Base-by-base conservation (phyloP, 441 rosid genomes). In the Corymbia citriodora region DNA sequence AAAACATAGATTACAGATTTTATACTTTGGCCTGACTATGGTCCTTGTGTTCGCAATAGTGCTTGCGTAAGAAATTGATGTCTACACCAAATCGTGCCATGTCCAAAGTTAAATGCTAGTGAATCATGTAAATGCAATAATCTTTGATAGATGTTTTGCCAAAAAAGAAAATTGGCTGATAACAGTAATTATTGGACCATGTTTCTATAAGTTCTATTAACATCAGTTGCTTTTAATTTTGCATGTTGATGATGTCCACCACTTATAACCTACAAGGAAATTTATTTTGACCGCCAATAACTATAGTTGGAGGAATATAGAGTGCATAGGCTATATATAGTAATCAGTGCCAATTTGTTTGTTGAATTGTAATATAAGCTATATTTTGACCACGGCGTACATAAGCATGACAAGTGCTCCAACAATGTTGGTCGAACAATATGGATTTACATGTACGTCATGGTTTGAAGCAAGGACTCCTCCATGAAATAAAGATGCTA, bases 391-490 rank as follows among this genome's bases (percentile, higher is more conserved):
- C 45, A 40, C 45, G 1, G 45, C 45, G 45, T 40, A 40, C 45
- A 40, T 1, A 40, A 40, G 6, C 45, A 40, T 40, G 45, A 40
- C 45, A 40, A 5, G 45, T 40, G 45, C 45, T 40, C 45, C 45
- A 40, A 40, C 45, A 5, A 40, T 40, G 45, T 40, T 40, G 45
- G 45, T 40, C 45, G 1, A 40, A 40, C 33, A 33, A 33, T 33
- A 33, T 33, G 33, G 33, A 33, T 33, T 33, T 33, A 33, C 33
- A 33, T 33, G 33, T 33, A 99, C 94, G 89, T 96, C 99, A 90
- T 96, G 93, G 94, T 97, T 99, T 82, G 99, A 93, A 87, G 50
- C 90, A 74, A 40, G 45, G 45, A 40, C 6, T 40, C 45, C 45
- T 40, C 45, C 45, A 40, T 40, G 45, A 40, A 40, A 40, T 40